Percentiles rank a stretch among this genome's conserved stretches.
These are phyloP conservation scores for Coniochaeta hoffmannii DNA, from an alignment of 2,329 filamentous ascomycete genomes.

Conservation along the genomic window DNA sequence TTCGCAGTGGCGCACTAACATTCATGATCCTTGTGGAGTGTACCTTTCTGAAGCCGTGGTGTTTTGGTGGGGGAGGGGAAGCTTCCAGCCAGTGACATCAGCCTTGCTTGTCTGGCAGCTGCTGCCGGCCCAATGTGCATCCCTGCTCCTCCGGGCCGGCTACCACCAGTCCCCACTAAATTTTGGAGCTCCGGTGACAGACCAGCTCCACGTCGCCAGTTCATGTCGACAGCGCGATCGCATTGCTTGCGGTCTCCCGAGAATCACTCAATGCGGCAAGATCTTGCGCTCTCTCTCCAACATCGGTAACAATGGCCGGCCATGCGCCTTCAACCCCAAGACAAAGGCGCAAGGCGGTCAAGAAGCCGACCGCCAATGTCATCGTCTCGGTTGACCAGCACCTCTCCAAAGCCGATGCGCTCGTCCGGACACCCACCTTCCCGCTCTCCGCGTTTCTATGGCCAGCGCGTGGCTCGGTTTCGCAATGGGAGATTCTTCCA, in stretches of 20 bases:
- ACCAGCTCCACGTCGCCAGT: background rate
- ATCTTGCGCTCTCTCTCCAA: slow-evolving; percentile 3
- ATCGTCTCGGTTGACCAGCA: slow-evolving; percentile 11
- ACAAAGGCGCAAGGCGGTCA: slow-evolving; percentile 46
- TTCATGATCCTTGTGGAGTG: too few relatives aligned
- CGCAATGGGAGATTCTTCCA: slow-evolving; percentile 88
- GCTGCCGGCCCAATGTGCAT: slow-evolving; percentile 9
- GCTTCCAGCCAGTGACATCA: too few relatives aligned
- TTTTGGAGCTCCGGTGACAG: background rate
- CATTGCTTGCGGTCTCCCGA: background rate
- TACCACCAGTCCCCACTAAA: background rate
- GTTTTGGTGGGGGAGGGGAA: too few relatives aligned
- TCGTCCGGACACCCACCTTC: slow-evolving; percentile 63
- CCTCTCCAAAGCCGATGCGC: slow-evolving; percentile 30
- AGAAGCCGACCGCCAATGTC: slow-evolving; percentile 36
- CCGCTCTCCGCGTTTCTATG: slow-evolving; percentile 91
- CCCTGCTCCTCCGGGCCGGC: background rate
- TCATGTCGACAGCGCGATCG: background rate
- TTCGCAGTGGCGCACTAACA: too few relatives aligned
- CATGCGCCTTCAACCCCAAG: slow-evolving; percentile 48
- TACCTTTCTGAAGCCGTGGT: too few relatives aligned
- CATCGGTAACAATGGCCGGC: slow-evolving; percentile 38
- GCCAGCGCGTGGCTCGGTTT: slow-evolving; percentile 75
- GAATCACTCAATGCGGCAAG: slow-evolving; percentile 14
- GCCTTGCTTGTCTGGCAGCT: slow-evolving; percentile 5